Evolutionary conservation across 495 filamentous ascomycete species (phyloP).

Genomic region (Lepidopterella palustris): DNA sequence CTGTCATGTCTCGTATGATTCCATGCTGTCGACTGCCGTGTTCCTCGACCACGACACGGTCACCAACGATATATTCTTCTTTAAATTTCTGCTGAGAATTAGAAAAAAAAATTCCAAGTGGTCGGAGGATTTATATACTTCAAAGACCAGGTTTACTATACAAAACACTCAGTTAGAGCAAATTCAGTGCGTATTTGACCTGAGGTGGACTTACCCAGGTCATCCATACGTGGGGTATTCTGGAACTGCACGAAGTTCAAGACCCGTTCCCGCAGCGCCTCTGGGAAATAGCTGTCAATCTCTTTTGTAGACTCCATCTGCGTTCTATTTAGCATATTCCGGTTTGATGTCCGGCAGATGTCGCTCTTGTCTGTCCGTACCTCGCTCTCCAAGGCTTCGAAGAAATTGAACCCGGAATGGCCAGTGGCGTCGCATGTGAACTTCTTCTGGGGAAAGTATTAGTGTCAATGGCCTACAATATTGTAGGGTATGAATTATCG

Average conservation of each 20-base stretch:
- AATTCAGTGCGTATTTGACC: neutral
- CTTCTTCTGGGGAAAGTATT: slow-evolving; percentile 48
- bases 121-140: slow-evolving; percentile 43
- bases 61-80: slow-evolving; percentile 87
- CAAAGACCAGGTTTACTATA: slow-evolving; percentile 58
- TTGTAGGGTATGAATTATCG: neutral
- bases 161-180: slow-evolving; percentile 21
- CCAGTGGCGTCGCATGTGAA: slow-evolving; percentile 96
- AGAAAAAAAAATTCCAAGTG: neutral
- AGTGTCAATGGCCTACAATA: neutral
- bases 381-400: slow-evolving; percentile 88
- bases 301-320: slow-evolving; percentile 80
- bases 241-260: slow-evolving; percentile 86
- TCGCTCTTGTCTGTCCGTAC: slow-evolving; percentile 47
- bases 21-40: slow-evolving; percentile 69
- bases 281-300: slow-evolving; percentile 86
- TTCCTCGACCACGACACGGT: slow-evolving; percentile 66
- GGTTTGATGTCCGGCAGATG: neutral
- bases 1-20: slow-evolving; percentile 58
- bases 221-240: slow-evolving; percentile 83
- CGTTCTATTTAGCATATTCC: neutral
- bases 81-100: slow-evolving; percentile 70
- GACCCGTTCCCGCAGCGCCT: slow-evolving; percentile 84
- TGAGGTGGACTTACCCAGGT: slow-evolving; percentile 57
- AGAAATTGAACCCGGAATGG: slow-evolving; percentile 87